Percentiles rank a stretch among this genome's conserved stretches.
Conservation (phyloP, 768 basidiomycete genomes). For the Harrya chromipes region DNA sequence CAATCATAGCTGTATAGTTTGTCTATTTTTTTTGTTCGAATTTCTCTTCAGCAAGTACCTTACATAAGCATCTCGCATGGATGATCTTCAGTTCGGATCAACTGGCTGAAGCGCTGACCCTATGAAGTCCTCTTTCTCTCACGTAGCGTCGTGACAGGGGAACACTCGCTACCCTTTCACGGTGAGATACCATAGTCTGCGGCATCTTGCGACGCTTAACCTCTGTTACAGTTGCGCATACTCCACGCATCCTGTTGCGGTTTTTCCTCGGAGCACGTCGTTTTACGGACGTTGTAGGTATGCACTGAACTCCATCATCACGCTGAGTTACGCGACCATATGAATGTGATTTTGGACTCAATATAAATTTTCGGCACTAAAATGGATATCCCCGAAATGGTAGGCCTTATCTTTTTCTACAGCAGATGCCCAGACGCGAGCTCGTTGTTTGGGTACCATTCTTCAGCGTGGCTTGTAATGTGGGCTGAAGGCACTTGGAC, state of each 20-base stretch:
- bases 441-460: neutral
- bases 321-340: neutral
- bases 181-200: neutral
- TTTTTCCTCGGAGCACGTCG: neutral
- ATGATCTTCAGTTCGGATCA: too few species aligned
- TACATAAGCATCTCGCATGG: conserved; percentile 14
- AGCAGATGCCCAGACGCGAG: neutral
- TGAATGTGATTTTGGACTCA: conserved; percentile 3
- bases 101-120: too few species aligned
- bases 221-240: neutral
- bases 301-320: too few species aligned
- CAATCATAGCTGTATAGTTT: neutral
- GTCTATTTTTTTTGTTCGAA: too few species aligned
- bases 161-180: neutral
- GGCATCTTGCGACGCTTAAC: neutral
- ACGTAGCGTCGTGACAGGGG: neutral
- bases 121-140: neutral
- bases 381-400: conserved; percentile 16
- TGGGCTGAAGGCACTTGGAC: neutral
- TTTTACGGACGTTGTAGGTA: neutral
- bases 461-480: neutral
- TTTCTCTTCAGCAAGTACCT: neutral
- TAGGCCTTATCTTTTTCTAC: conserved; percentile 17
- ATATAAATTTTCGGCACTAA: conserved; percentile 1
- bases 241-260: too few species aligned